These are phyloP conservation scores for Yamadazyma spencermartinsiae DNA, from an alignment of 1,139 yeast genomes.

Conservation along the genomic window DNA sequence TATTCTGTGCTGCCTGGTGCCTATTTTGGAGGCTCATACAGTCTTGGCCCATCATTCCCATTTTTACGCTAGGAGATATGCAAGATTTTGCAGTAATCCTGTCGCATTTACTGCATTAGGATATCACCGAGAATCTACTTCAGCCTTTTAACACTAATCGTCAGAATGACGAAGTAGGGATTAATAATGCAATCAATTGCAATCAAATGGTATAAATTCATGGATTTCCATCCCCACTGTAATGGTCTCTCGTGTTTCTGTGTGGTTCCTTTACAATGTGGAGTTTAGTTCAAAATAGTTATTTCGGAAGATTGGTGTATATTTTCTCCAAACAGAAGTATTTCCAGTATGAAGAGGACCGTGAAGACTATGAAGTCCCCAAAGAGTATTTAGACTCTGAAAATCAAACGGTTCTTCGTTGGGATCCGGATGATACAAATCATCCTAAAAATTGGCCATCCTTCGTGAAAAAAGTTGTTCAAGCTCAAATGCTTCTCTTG, in stretches of 20 bases:
- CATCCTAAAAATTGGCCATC: slow-evolving; percentile 33
- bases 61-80: too few species aligned
- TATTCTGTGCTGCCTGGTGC: too few species aligned
- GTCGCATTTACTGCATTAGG: too few species aligned
- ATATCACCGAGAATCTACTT: too few species aligned
- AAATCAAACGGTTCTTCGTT: slow-evolving; percentile 6
- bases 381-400: slow-evolving; percentile 23
- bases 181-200: too few species aligned
- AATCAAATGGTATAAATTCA: not conserved
- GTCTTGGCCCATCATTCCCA: too few species aligned
- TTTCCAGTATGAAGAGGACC: slow-evolving; percentile 34
- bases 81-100: too few species aligned
- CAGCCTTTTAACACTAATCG: too few species aligned
- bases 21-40: too few species aligned
- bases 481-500: slow-evolving; percentile 22
- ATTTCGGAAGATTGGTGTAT: slow-evolving; percentile 34
- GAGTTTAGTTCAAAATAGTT: slow-evolving; percentile 16
- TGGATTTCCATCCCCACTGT: not conserved
- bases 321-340: slow-evolving; percentile 31
- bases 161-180: too few species aligned
- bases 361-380: slow-evolving; percentile 32
- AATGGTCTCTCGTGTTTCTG: not conserved
- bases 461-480: slow-evolving; percentile 19
- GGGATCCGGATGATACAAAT: slow-evolving; percentile 28
- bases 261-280: not conserved